These are phyloP conservation scores for Plasmodium coatneyi DNA, from an alignment of 169 alveolate genomes.

Conservation along the genomic window DNA sequence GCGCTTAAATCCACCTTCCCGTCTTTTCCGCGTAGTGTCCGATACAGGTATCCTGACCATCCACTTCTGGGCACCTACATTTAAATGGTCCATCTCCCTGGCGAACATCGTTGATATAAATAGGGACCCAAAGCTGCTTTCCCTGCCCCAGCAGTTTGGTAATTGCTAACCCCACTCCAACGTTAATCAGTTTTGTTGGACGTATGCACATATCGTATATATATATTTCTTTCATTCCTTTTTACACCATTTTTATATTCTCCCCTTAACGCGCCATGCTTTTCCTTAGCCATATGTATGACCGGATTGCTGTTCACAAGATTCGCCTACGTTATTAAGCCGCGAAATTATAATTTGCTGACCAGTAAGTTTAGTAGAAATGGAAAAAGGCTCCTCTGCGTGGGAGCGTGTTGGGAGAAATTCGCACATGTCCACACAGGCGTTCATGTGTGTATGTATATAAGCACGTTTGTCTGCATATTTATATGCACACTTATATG, in stretches of 20 bases:
- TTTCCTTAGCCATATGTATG: constrained; percentile 27
- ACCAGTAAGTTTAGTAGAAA: constrained; percentile 36
- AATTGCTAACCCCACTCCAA: background rate
- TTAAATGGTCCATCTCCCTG: constrained; percentile 93
- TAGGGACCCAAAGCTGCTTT: constrained; percentile 89
- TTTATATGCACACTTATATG: background rate
- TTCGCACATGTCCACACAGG: background rate
- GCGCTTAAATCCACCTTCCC: background rate
- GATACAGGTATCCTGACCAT: constrained; percentile 94
- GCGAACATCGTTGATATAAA: constrained; percentile 92
- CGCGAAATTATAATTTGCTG: constrained; percentile 42
- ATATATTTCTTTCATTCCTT: background rate
- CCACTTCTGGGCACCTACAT: constrained; percentile 95
- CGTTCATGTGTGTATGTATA: background rate
- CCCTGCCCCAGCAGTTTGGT: constrained; percentile 92
- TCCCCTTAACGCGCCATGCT: background rate
- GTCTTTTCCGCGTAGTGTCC: constrained; percentile 12
- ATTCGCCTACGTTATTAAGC: constrained; percentile 53
- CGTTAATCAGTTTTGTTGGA: background rate
- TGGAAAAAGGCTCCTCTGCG: background rate
- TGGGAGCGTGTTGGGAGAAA: background rate
- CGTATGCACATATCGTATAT: background rate
- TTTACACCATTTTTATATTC: background rate
- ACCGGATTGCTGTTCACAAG: constrained; percentile 61
- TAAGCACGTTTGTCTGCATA: background rate